These are phyloP conservation scores for Cornus florida DNA, from an alignment of 148 eudicot genomes.

Conservation along the genomic window DNA sequence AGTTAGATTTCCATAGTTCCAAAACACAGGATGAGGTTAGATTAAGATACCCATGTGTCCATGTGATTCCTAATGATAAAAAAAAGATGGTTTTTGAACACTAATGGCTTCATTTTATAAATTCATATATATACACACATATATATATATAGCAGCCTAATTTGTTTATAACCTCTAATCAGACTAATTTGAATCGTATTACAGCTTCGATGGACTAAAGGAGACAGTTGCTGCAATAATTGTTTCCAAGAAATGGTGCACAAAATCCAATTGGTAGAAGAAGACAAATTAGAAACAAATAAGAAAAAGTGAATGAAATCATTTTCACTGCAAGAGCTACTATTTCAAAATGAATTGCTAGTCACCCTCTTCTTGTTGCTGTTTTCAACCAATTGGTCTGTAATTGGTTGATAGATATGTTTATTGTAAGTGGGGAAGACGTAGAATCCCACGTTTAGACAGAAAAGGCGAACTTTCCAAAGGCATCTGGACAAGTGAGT, in stretches of 20 bases:
- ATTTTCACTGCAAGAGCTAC: not conserved
- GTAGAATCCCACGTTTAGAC: slow-evolving; percentile 23
- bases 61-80: not conserved
- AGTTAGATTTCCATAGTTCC: not conserved
- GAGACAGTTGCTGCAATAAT: not conserved
- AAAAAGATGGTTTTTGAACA: not conserved
- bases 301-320: not conserved
- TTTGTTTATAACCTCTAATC: not conserved
- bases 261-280: slow-evolving; percentile 9
- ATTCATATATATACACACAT: too few relatives aligned
- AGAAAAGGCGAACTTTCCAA: slow-evolving; percentile 36
- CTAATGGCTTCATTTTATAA: too few relatives aligned
- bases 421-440: slow-evolving; percentile 4
- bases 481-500: slow-evolving; percentile 43
- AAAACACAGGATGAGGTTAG: slow-evolving; percentile 15
- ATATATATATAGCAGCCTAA: not conserved
- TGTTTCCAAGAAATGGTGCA: slow-evolving; percentile 16
- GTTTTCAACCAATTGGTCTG: not conserved
- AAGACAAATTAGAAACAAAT: slow-evolving; percentile 1
- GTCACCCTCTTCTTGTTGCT: not conserved
- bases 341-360: not conserved
- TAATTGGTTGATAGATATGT: not conserved
- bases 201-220: not conserved
- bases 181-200: not conserved
- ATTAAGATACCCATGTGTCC: slow-evolving; percentile 11